phyloP scores from a whole-genome alignment of 352 stramenopile genomes.

The Thalassiosira hispida region DNA sequence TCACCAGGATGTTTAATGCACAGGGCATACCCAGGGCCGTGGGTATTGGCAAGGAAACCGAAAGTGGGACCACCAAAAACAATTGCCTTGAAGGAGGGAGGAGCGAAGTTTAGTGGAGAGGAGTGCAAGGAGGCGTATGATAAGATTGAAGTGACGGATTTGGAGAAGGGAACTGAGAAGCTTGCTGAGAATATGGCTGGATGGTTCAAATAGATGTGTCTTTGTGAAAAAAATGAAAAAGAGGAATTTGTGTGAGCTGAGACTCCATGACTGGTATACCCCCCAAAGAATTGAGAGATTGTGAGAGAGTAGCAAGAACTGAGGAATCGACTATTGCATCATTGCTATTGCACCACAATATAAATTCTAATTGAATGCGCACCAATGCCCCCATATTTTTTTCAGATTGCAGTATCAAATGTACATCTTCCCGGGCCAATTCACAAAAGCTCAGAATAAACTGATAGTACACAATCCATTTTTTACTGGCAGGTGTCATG shows the following conservation, averaged over 20 bases:
- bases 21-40: conserved; percentile 66
- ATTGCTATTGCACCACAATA: too few relatives aligned
- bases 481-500: too few relatives aligned
- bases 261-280: background rate
- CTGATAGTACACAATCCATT: too few relatives aligned
- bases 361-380: too few relatives aligned
- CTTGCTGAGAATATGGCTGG: conserved; percentile 70
- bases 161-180: conserved; percentile 74
- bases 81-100: conserved; percentile 40
- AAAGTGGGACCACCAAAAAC: conserved; percentile 73
- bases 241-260: background rate
- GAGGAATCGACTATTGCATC: too few relatives aligned
- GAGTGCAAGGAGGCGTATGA: conserved; percentile 65
- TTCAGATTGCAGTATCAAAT: too few relatives aligned
- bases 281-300: background rate
- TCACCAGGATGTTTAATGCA: conserved; percentile 73
- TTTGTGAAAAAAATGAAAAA: background rate
- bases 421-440: too few relatives aligned
- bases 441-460: too few relatives aligned
- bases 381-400: too few relatives aligned
- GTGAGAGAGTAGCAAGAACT: too few relatives aligned
- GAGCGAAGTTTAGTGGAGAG: conserved; percentile 44
- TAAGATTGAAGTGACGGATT: conserved; percentile 66
- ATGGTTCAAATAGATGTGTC: conserved; percentile 73
- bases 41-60: conserved; percentile 77